Base-by-base conservation (phyloP, 1,284 basidiomycete genomes). In the Hortiboletus rubellus region DNA sequence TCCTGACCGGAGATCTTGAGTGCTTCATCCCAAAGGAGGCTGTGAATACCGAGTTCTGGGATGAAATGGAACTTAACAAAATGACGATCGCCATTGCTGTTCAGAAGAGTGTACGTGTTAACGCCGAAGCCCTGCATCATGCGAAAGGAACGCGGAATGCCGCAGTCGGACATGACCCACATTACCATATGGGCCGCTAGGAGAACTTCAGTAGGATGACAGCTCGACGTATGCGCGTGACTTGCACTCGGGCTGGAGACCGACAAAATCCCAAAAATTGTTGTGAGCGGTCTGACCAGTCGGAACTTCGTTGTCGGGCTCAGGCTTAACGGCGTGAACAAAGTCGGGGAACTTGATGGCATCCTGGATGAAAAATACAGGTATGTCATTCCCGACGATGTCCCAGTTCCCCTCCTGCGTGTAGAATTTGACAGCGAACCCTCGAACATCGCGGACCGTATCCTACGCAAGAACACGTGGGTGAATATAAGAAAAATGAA, bases 81-180 rank as follows among this genome's bases (percentile, higher is more conserved):
- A 58, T 81, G 79, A 1, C 84, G 81, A 65, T 91, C 81, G 50
- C 85, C 85, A 17, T 81, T 69, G 0, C 74, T 77, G 63, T 92
- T 92, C 55, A 87, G 66, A 14, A 94, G 78, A 7, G 88, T 86
- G 73, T 79, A 94, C 0, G 91, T 91, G 72, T 94, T 91, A 31
- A 93, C 89, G 12, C 90, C 89, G 61, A 93, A 93, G 7, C 87
- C 93, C 75, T 92, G 89, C 84, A 95, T 91, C 86, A 90, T 91
- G 49, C 91, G 83, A 71, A 78, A 89, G 3, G 89, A 92, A 34
- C 90, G 84, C 14, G 92, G 92, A 57, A 94, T 80, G 55, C 82
- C 84, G 60, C 91, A 84, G 69, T 95, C 92, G 5, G 87, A 91
- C 82, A 94, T 86, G 33, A 79, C 79, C 91, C 91, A 94, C 80